These are phyloP conservation scores for Monosporozyma yasuniensis DNA, from an alignment of 805 yeast genomes.

Conservation along the genomic window DNA sequence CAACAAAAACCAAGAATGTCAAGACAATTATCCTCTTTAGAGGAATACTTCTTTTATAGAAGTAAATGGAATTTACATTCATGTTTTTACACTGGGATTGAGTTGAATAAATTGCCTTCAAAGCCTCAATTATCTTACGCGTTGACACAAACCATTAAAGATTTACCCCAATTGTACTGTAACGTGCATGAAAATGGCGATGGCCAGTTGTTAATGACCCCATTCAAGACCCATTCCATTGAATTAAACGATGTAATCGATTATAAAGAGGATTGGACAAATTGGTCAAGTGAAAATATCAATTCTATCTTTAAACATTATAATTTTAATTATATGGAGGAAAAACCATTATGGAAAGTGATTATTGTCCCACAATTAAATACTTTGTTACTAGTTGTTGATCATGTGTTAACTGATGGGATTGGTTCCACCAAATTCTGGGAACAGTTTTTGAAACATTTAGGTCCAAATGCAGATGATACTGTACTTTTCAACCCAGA, in stretches of 20 bases:
- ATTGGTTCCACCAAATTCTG: conserved; percentile 18
- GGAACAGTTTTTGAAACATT: conserved; percentile 10
- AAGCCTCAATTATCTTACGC: conserved; percentile 8
- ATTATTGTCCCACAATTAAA: conserved; percentile 11
- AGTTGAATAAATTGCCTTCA: conserved; percentile 15
- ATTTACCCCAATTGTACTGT: conserved; percentile 15
- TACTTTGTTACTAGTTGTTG: conserved; percentile 15
- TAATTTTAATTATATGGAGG: conserved; percentile 11
- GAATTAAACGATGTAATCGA: conserved; percentile 17
- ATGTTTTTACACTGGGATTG: conserved; percentile 18
- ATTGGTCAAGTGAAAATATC: conserved; percentile 8
- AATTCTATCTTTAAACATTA: conserved; percentile 16
- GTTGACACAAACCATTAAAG: conserved; percentile 8
- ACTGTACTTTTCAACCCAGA: background rate
- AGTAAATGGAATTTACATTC: conserved; percentile 21
- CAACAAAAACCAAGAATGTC: background rate
- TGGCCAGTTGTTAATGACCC: background rate
- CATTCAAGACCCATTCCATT: conserved; percentile 4
- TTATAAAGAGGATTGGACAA: conserved; percentile 9
- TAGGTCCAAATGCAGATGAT: conserved; percentile 2
- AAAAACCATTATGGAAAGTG: conserved; percentile 23
- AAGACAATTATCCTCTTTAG: conserved; percentile 9
- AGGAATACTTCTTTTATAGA: conserved; percentile 19
- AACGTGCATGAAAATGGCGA: conserved; percentile 9
- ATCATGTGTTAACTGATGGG: conserved; percentile 26